Evolutionary conservation across 2,329 filamentous ascomycete genomes (phyloP).

Genomic region (Leptographium galeiforme): DNA sequence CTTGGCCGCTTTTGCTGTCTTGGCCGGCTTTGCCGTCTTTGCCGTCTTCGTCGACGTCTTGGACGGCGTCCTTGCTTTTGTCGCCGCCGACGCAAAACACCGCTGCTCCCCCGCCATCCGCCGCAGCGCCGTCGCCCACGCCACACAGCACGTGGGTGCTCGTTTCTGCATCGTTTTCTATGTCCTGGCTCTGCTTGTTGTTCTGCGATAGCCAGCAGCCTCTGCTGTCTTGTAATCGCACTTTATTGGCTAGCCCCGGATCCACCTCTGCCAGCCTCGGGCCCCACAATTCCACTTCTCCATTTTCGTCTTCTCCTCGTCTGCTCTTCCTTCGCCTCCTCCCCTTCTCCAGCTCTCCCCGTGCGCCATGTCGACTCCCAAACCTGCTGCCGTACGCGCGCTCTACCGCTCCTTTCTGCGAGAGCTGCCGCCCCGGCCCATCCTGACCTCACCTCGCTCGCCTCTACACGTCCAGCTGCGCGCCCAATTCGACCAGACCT

Average conservation of each 20-base stretch:
- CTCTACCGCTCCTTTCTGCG: slow-evolving; percentile 82
- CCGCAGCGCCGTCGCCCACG: background rate
- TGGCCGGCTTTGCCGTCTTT: background rate
- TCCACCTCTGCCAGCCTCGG: background rate
- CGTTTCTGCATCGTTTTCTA: too few species aligned
- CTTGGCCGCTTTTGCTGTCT: background rate
- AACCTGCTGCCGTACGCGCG: slow-evolving; percentile 41
- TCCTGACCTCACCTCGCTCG: slow-evolving; percentile 44
- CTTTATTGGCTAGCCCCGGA: too few species aligned
- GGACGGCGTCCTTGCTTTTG: background rate
- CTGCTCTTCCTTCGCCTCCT: background rate
- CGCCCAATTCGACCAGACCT: slow-evolving; percentile 33
- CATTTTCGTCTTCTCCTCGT: background rate
- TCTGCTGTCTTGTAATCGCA: too few species aligned
- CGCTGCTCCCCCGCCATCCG: background rate
- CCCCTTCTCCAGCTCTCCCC: background rate
- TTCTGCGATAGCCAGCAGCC: too few species aligned
- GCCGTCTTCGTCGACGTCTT: background rate
- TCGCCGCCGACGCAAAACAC: background rate
- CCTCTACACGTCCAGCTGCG: slow-evolving; percentile 60
- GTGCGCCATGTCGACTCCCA: background rate
- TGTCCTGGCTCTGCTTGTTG: too few species aligned
- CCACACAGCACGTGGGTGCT: background rate
- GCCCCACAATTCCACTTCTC: too few species aligned
- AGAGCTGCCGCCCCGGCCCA: slow-evolving; percentile 64